Conservation (phyloP, 495 filamentous ascomycete species). For the Hyphodiscus hymeniophilus region DNA sequence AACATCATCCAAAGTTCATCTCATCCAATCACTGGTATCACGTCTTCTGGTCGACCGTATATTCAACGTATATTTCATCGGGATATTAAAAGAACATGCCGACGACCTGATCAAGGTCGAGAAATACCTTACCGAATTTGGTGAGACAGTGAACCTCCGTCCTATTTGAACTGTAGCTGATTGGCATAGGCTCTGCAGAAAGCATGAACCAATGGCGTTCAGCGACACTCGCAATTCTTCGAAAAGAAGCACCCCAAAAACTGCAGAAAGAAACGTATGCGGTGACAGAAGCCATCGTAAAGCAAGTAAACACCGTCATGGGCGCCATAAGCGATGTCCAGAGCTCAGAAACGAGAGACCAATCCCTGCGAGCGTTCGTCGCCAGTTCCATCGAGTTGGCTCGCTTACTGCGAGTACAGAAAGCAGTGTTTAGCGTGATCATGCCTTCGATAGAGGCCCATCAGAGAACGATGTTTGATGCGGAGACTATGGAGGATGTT, state of each 20-base stretch:
- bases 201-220: conserved; percentile 48
- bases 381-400: conserved; percentile 40
- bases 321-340: conserved; percentile 16
- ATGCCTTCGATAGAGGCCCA: conserved; percentile 42
- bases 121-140: conserved; percentile 33
- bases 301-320: conserved; percentile 22
- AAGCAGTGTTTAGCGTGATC: conserved; percentile 39
- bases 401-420: conserved; percentile 41
- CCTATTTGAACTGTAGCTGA: background rate
- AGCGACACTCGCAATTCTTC: conserved; percentile 40
- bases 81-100: conserved; percentile 35
- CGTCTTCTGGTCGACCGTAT: conserved; percentile 40
- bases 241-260: conserved; percentile 32
- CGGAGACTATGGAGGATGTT: conserved; percentile 46
- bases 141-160: conserved; percentile 27
- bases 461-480: conserved; percentile 40
- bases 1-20: conserved; percentile 38
- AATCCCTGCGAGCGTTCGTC: conserved; percentile 35
- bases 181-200: conserved; percentile 31
- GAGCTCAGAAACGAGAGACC: conserved; percentile 36
- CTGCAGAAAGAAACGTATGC: conserved; percentile 32
- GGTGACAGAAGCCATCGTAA: conserved; percentile 29
- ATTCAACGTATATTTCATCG: conserved; percentile 45
- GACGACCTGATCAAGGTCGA: conserved; percentile 35
- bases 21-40: conserved; percentile 45